Base-by-base conservation (phyloP, 2,329 filamentous ascomycete species). In the Fusarium nygamai region DNA sequence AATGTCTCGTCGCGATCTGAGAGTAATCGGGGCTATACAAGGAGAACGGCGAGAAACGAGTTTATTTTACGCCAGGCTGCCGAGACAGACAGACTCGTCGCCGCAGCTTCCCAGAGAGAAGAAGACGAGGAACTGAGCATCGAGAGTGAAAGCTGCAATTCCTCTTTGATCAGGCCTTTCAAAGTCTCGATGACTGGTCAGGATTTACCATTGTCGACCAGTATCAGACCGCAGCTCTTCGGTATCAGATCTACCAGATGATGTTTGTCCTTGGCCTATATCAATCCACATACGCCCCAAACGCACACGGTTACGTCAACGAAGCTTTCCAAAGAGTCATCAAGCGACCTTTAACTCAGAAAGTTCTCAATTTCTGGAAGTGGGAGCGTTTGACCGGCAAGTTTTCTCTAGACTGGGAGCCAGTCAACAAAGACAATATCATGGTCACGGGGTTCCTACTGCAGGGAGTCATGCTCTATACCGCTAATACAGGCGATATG, bases 1-100 rank as follows among this genome's bases (percentile, higher is more conserved):
- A 27, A 27, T 22, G 0, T 5, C 1, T 36, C 33, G 0, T 36
- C 50, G 0, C 0, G 33, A 12, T 9, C 19, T 6, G 33, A 36
- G 2, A 53, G 33, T 0, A 27, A 27, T 2, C 19, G 9, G 0
- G 33, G 50, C 1, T 36, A 27, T 8, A 27, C 27, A 13, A 53
- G 27, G 4, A 20, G 50, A 6, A 12, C 19, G 6, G 8, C 6
- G 13, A 36, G 50, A 5, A 53, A 53, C 19, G 50, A 34, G 1
- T 36, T 53, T 13, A 36, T 53, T 6, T 6, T 27, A 2, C 50
- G 19, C 6, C 50, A 53, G n/a, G 50, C 50, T 53, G 50, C 33
- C 0, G n/a, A 53, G 50, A 27, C 50, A 17, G 50, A 53, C 9
- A 27, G 19, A 22, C 50, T 38, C 2, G 50, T 53, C 31, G 33